Percentiles rank a stretch among this genome's conserved stretches.
phyloP scores from a whole-genome alignment of 2,329 filamentous ascomycete genomes.

The Nemania abortiva region DNA sequence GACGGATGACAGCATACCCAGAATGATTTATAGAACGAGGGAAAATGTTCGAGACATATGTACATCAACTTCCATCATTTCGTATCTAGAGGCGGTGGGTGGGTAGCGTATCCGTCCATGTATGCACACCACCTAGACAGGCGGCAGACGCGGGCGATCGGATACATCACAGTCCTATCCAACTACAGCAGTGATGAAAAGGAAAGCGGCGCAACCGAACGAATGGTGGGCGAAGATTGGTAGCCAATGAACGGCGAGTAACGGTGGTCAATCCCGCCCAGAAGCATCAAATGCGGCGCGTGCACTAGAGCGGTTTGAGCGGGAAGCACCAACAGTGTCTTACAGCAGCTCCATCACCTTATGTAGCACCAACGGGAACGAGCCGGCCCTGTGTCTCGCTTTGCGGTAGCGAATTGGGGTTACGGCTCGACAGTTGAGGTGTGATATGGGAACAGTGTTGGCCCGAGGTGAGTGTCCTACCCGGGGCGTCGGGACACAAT shows the following conservation, averaged over 20 bases:
- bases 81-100: slow-evolving; percentile 22
- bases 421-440: background rate
- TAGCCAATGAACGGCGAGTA: slow-evolving; percentile 29
- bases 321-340: slow-evolving; percentile 35
- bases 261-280: slow-evolving; percentile 23
- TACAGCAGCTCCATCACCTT: slow-evolving; percentile 22
- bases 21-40: slow-evolving; percentile 5
- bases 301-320: slow-evolving; percentile 32
- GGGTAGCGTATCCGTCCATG: slow-evolving; percentile 15
- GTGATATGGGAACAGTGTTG: slow-evolving; percentile 20
- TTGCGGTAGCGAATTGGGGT: slow-evolving; percentile 9
- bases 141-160: slow-evolving; percentile 38
- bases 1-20: slow-evolving; percentile 8
- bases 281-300: slow-evolving; percentile 29
- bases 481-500: slow-evolving; percentile 28
- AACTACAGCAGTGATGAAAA: slow-evolving; percentile 14
- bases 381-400: slow-evolving; percentile 18
- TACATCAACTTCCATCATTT: slow-evolving; percentile 23
- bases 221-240: slow-evolving; percentile 26
- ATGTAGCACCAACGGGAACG: slow-evolving; percentile 24
- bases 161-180: slow-evolving; percentile 29
- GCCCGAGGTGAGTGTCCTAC: slow-evolving; percentile 18
- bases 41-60: slow-evolving; percentile 16
- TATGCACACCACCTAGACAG: slow-evolving; percentile 3
- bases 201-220: slow-evolving; percentile 29